Evolutionary conservation across 768 basidiomycete species (phyloP), one percentile per base, ranked within the genome.

Genomic region (Mycena olivaceomarginata): DNA sequence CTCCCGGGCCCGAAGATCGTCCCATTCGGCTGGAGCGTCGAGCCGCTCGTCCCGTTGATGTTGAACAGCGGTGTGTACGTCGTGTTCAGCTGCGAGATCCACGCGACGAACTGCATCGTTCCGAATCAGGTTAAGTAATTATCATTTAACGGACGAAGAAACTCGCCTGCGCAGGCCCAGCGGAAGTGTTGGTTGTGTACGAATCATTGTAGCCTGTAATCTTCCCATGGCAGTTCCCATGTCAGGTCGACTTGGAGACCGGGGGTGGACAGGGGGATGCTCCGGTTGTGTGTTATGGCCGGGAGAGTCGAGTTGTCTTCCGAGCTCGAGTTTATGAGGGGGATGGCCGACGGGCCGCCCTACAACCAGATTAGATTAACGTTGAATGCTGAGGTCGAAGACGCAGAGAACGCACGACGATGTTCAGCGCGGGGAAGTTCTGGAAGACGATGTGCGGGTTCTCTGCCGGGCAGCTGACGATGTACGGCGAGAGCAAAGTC

Each of bases 31-130:
- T 93, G 91, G 43, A 82, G 80, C 12, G 91, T 91, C 16, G 81
- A 84, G 1, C 87, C 92, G n/a, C 85, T 84, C 77, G 87, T 86
- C 22, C 86, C 87, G 71, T 85, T 84, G 70, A 88, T 79, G 68
- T 89, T 85, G 43, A 81, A 78, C 63, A 93, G 85, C 0, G 89
- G 87, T 6, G 90, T 90, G 85, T 89, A 93, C 7, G 92, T 93
- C 13, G 87, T 88, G 86, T 93, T 94, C 68, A 93, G 83, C 82
- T 93, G 92, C 25, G 87, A 89, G 70, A 93, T 89, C 90, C 92
- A 93, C 4, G 90, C 90, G 9, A 88, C 90, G 74, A 85, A 92
- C 88, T 90, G 22, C 13, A 13, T 18, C 5, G 10, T 39, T 2
- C 39, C 37, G n/a, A 2, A 22, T 74, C 5, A 67, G 66, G 5